Conservation (phyloP, 208 protist species). For the Naegleria gruberi region DNA sequence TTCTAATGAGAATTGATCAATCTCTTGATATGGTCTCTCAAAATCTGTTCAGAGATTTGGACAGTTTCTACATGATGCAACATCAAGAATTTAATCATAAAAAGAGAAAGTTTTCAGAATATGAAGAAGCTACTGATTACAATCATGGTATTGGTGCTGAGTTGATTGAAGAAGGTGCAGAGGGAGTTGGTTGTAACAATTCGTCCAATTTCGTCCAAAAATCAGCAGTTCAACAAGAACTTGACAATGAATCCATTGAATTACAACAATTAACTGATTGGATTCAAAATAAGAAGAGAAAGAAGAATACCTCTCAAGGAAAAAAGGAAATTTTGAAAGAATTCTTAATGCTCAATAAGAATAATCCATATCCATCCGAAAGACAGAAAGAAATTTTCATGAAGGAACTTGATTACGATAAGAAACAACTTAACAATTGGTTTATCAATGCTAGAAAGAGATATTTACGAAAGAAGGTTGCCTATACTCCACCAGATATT, state of each 20-base stretch:
- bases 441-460: conserved; percentile 40
- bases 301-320: neutral
- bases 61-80: neutral
- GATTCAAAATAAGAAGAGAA: neutral
- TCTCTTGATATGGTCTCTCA: neutral
- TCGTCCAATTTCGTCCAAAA: neutral
- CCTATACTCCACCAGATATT: neutral
- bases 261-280: neutral
- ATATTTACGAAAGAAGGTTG: conserved; percentile 30
- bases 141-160: too few species aligned
- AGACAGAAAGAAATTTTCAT: conserved; percentile 34
- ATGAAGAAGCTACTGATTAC: too few species aligned
- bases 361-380: conserved; percentile 43
- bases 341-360: conserved; percentile 6
- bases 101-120: neutral
- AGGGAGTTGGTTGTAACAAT: too few species aligned
- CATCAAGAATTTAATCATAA: neutral
- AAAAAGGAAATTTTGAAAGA: neutral
- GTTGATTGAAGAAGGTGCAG: too few species aligned
- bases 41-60: neutral
- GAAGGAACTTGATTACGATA: conserved; percentile 21
- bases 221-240: neutral
- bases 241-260: neutral
- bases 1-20: neutral
- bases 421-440: conserved; percentile 45